These are phyloP conservation scores for Aspergillus pseudoglaucus DNA, from an alignment of 2,329 filamentous ascomycete species.

Conservation along the genomic window DNA sequence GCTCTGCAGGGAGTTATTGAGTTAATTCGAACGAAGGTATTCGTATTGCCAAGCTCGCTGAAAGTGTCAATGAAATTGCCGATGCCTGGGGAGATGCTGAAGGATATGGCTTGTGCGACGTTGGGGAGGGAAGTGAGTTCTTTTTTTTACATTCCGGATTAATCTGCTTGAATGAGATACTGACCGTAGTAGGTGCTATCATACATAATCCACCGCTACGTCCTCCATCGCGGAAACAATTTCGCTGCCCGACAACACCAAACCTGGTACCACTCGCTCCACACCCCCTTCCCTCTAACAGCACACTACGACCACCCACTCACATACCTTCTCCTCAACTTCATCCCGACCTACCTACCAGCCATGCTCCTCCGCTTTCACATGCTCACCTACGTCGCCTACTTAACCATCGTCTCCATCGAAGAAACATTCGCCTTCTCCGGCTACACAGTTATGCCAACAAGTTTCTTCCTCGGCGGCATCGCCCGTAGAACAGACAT, in stretches of 20 bases:
- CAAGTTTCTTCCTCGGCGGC: conserved; percentile 51
- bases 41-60: conserved; percentile 50
- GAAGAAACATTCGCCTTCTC: conserved; percentile 57
- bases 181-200: conserved; percentile 17
- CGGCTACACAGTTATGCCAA: conserved; percentile 53
- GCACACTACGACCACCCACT: conserved; percentile 57
- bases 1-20: conserved; percentile 53
- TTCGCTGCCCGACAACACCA: conserved; percentile 49
- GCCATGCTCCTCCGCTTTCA: conserved; percentile 54
- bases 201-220: conserved; percentile 67
- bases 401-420: conserved; percentile 49
- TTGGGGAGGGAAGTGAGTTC: conserved; percentile 50
- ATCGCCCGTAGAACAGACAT: conserved; percentile 53
- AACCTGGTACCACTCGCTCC: conserved; percentile 52
- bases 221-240: conserved; percentile 57
- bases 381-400: conserved; percentile 53
- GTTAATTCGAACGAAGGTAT: conserved; percentile 45
- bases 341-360: conserved; percentile 52
- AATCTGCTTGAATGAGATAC: background rate
- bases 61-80: conserved; percentile 55
- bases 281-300: conserved; percentile 49
- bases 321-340: conserved; percentile 48
- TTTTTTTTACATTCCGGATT: background rate
- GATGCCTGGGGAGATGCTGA: conserved; percentile 55
- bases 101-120: conserved; percentile 49